Evolutionary conservation across 2,329 filamentous ascomycete genomes (phyloP), one percentile per base, ranked within the genome.

Genomic region (Lecanicillium sp.): DNA sequence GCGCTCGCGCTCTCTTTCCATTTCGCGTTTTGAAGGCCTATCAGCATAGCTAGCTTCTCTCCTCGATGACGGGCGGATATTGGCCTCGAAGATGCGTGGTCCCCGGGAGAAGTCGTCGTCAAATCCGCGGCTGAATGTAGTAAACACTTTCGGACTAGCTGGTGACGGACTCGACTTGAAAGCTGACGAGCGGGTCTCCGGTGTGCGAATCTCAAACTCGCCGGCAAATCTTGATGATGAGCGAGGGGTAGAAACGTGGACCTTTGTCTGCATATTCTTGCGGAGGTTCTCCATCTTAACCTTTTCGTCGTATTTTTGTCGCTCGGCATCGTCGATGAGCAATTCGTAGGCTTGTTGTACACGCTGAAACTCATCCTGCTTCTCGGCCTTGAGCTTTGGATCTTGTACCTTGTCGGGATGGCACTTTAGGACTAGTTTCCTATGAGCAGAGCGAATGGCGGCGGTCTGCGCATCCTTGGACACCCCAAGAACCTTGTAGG

Each of bases 281-380:
- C 73, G 73, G 51, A 86, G 63, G 55, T 81, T 76, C 36, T 75
- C 76, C 45, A 89, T 60, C 51, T 71, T 78, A 45, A 83, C 69
- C 55, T 81, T 74, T 37, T 87, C 79, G 61, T 96, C 87, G 59
- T 95, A 95, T 48, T 80, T 78, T 42, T 68, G 62, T 43, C 86
- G 72, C 55, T 81, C 78, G 6, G 66, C 70, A 19, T 90, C 83
- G 55, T 95, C 82, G 53, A 78, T 85, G 44, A 98, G 75, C 20
- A 92, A 70, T 62, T 96, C 92, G 62, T 95, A 98, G 36, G 92
- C 89, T 51, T 89, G 78, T 59, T 95, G 89, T 25, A 96, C 85
- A 57, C 79, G 80, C 62, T 95, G 88, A 54, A 96, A 98, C 61
- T 94, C 82, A 50, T 87, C 81, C 51, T 85, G 79, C 59, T 89